These are phyloP conservation scores for Albatrellus sp. DNA, from an alignment of 1,284 basidiomycete genomes.

Conservation along the genomic window DNA sequence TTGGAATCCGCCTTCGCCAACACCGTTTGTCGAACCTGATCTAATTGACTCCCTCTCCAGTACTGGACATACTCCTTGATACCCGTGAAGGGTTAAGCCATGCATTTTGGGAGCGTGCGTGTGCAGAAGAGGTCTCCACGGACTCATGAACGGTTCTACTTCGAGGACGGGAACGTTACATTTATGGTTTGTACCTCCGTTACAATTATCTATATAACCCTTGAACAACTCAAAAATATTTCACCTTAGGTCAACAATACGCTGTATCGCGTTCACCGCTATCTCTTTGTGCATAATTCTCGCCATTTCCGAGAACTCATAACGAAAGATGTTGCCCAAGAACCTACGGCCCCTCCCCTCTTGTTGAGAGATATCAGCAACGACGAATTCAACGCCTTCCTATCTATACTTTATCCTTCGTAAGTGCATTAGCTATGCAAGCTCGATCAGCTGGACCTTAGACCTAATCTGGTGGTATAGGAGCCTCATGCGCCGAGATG, in stretches of 20 bases:
- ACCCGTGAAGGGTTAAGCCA: too few species aligned
- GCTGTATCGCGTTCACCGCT: constrained; percentile 1
- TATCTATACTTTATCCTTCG: constrained; percentile 4
- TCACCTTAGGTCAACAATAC: not conserved
- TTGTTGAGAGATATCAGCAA: constrained; percentile 1
- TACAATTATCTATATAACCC: not conserved
- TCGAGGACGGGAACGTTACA: constrained; percentile 5
- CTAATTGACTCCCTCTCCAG: too few species aligned
- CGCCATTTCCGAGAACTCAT: not conserved
- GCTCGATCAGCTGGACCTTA: not conserved
- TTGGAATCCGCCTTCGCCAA: too few species aligned
- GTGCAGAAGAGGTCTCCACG: too few species aligned
- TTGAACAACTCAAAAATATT: not conserved
- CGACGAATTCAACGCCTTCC: constrained; percentile 6
- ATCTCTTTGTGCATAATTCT: not conserved
- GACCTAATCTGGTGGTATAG: not conserved
- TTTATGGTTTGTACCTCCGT: constrained; percentile 3
- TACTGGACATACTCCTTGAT: too few species aligned
- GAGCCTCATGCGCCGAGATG: constrained; percentile 3
- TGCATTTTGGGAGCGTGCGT: too few species aligned
- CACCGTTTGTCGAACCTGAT: too few species aligned
- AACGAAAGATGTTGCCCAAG: not conserved
- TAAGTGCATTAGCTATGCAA: not conserved
- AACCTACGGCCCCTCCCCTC: not conserved
- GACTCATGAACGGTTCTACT: constrained; percentile 1